Base-by-base conservation (phyloP, 2,329 filamentous ascomycete genomes). In the Aspergillus persii region DNA sequence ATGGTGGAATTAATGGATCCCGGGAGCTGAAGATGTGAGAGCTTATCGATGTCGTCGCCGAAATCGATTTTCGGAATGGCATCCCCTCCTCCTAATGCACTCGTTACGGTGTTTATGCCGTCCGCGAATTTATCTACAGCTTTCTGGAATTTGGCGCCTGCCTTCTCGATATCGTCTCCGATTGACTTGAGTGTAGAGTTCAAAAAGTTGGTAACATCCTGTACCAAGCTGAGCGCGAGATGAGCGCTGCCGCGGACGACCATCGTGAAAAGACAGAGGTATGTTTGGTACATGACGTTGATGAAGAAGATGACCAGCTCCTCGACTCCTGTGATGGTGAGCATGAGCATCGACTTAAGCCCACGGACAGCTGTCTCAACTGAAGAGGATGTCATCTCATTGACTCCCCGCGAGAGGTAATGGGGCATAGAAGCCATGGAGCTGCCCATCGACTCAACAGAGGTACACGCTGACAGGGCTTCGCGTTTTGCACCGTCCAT, bases 381-480 rank as follows among this genome's bases (percentile, higher is more conserved):
- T 57, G 91, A 89, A 51, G 83, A 83, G 33, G 92, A 91, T 7
- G 91, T 89, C 66, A 98, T 79, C 60, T 91, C 85, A 77, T 99
- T 99, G 72, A 97, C 88, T 56, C 95, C 95, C 54, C 84, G 81
- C 2, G 93, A 90, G 73, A 98, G 88, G 78, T 96, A 98, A 76
- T 97, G 90, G 58, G 95, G 95, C 92, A 98, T 96, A 41, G 95
- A 98, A 44, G 94, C 95, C 91, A 99, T 94, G 61, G 92, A 85
- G 73, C 92, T 97, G 63, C 94, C 95, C 67, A 96, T 86, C 66
- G 91, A 91, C 79, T 99, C 94, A 51, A 98, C 94, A 74, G 90
- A 90, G 59, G 88, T 92, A 76, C 95, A 99, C 64, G 94, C 92
- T 54, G 91, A 89, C 55, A 96, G 84, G 27, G 95, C 94, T 80